Base-by-base conservation (phyloP, 208 protist species). In the Tritrichomonas musculus region DNA sequence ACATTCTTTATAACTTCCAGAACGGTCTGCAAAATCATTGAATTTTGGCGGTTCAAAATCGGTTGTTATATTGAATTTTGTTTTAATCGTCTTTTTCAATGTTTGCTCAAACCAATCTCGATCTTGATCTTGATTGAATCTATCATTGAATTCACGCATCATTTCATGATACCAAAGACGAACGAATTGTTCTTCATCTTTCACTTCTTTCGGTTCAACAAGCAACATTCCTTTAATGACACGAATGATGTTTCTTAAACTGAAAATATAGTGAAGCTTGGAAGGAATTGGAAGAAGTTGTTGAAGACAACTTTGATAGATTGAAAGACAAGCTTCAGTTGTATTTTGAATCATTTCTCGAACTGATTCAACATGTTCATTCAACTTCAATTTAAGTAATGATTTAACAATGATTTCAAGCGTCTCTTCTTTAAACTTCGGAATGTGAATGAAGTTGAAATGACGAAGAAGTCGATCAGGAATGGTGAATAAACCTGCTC, bases 231-330 rank as follows among this genome's bases (percentile, higher is more conserved):
- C 66, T 41, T 92, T 57, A 44, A 94, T 50, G 20, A 99, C 97
- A 96, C 98, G 98, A 39, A 97, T 97, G 14, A 99, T 94, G 93
- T 99, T 98, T 93, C 98, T 97, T 27, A 99, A 95, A 93, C 99
- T 99, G 96, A 99, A 99, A 0, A 98, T 98, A 96, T 99, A 99
- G 95, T 99, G 98, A 66, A 97, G 96, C 92, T 98, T 99, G 39
- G 96, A 95, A 36, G 98, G 98, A 53, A 97, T 98, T 57, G 98
- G 98, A 13, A 98, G 96, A 92, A 99, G 95, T 4, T 95, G 96
- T 8, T 53, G 25, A 13, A 82, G 50, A 49, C 95, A 72, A 20
- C 41, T 30, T 60, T 93, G 33, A 72, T 95, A 95, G 41, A 96
- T 92, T 4, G 94, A 60, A 66, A 97, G 94, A 36, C 96, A 94